Conservation (phyloP, 1,284 basidiomycete genomes). For the Microbotryomycetes sp. region DNA sequence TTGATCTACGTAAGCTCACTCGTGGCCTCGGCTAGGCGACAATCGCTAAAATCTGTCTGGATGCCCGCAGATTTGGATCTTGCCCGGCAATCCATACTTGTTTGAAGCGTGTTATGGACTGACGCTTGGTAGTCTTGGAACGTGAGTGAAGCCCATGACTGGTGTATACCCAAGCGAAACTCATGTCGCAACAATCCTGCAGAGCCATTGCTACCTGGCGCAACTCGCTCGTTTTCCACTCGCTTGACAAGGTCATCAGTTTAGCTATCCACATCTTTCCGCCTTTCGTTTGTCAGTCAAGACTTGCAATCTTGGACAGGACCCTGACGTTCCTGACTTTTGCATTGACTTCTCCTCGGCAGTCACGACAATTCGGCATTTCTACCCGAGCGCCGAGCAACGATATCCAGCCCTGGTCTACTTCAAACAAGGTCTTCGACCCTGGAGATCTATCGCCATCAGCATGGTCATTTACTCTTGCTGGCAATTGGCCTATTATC, state of each 20-base stretch:
- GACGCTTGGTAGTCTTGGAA: slow-evolving; percentile 37
- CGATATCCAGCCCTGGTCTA: slow-evolving; percentile 34
- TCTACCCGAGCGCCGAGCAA: slow-evolving; percentile 30
- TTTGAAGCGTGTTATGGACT: slow-evolving; percentile 40
- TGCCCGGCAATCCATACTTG: slow-evolving; percentile 34
- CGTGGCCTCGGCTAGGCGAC: neutral
- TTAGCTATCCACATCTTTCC: slow-evolving; percentile 41
- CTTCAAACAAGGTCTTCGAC: slow-evolving; percentile 13
- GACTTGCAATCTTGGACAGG: too few relatives aligned
- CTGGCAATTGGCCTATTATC: slow-evolving; percentile 39
- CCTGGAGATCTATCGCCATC: slow-evolving; percentile 31
- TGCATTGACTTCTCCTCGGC: slow-evolving; percentile 7
- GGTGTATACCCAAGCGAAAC: neutral
- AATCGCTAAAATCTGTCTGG: neutral
- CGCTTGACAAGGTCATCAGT: slow-evolving; percentile 40
- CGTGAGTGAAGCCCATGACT: slow-evolving; percentile 11
- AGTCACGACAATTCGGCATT: slow-evolving; percentile 33
- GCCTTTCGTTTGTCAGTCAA: slow-evolving; percentile 20
- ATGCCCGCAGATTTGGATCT: slow-evolving; percentile 35
- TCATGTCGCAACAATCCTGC: neutral
- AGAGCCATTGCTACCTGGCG: slow-evolving; percentile 41
- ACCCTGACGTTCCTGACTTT: neutral
- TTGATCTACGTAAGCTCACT: slow-evolving; percentile 32
- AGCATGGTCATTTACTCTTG: slow-evolving; percentile 33
- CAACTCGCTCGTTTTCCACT: slow-evolving; percentile 42